These are phyloP conservation scores for Danielozyma ontarioensis DNA, from an alignment of 805 yeast species.

Conservation along the genomic window DNA sequence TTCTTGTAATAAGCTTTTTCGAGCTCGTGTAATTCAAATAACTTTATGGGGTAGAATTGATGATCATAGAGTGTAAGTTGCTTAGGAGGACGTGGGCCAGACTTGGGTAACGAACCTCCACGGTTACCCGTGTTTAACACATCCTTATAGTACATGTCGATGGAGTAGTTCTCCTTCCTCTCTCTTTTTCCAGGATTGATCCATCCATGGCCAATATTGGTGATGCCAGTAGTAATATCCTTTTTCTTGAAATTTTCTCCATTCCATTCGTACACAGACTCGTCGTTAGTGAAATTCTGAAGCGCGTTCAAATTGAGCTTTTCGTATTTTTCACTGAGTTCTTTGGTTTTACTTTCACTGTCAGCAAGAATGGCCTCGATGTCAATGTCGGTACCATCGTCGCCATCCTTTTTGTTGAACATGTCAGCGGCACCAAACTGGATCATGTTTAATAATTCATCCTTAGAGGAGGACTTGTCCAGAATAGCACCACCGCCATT, in stretches of 20 bases:
- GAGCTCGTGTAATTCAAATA: slow-evolving; percentile 70
- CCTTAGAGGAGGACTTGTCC: slow-evolving; percentile 1
- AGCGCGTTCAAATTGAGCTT: slow-evolving; percentile 70
- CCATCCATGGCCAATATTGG: slow-evolving; percentile 58
- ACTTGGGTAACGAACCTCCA: slow-evolving; percentile 29
- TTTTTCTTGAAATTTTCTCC: slow-evolving; percentile 77
- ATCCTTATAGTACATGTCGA: slow-evolving; percentile 82
- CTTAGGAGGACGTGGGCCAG: slow-evolving; percentile 79
- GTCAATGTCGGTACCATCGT: slow-evolving; percentile 35
- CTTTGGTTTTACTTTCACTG: slow-evolving; percentile 61
- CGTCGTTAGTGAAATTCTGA: slow-evolving; percentile 67
- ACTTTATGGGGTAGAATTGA: slow-evolving; percentile 80
- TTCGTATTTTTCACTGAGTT: slow-evolving; percentile 58
- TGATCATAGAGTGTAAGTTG: slow-evolving; percentile 81
- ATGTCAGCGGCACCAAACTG: slow-evolving; percentile 50
- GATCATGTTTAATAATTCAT: neutral
- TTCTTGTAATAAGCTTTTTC: slow-evolving; percentile 77
- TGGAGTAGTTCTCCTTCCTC: slow-evolving; percentile 77
- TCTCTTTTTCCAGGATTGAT: slow-evolving; percentile 84
- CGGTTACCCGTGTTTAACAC: slow-evolving; percentile 72
- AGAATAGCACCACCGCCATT: slow-evolving; percentile 1
- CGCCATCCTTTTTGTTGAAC: slow-evolving; percentile 29
- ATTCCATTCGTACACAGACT: slow-evolving; percentile 79
- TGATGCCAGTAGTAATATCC: slow-evolving; percentile 40
- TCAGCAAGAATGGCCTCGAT: slow-evolving; percentile 55